Evolutionary conservation across 352 stramenopile genomes (phyloP), one percentile per base, ranked within the genome.

Genomic region (Phytopythium helicoides): DNA sequence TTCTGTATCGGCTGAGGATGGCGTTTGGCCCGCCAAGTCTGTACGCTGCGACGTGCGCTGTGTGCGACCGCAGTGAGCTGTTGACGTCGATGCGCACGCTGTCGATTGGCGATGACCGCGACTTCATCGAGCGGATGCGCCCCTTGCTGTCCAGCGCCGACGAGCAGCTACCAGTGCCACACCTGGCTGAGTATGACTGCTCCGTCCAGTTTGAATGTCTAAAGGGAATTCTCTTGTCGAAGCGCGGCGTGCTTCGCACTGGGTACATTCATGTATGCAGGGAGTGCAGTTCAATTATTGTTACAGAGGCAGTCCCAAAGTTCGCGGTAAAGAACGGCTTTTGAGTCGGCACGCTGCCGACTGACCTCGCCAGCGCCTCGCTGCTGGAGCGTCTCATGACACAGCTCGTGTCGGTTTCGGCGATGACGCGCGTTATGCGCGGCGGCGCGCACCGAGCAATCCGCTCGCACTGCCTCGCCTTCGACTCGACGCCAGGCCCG

Each of bases 321-420:
- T 65, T 48, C 22, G 34, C 61, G 10, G 65, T 69, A 18, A 59
- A 59, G 1, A 69, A 69, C 36, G 61, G 61, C 9, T 69, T 69
- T 22, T 64, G 37, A n/a, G 22, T 65, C 3, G 61, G 22, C 11
- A 12, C 21, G 5, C 14, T 47, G 21, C 40, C 40, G 18, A 33
- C 2, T 7, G 5, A 15, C 18, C 33, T 33, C 12, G 40, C 40
- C 11, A 15, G 33, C 22, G 11, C 14, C 10, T 34, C 40, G 9
- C 22, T 47, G 11, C 21, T 23, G 9, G 40, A 47, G 22, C 40
- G 40, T 6, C 6, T 47, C 3, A 62, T 66, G 58, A 61, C 52
- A 1, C 52, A 66, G 48, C 33, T 61, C 4, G 37, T 56, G 1
- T 56, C 57, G n/a, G n/a, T n/a, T n/a, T n/a, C n/a, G n/a, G n/a